Evolutionary conservation across 2,329 filamentous ascomycete genomes (phyloP), one percentile per base, ranked within the genome.

Genomic region (Phialophora macrospora): DNA sequence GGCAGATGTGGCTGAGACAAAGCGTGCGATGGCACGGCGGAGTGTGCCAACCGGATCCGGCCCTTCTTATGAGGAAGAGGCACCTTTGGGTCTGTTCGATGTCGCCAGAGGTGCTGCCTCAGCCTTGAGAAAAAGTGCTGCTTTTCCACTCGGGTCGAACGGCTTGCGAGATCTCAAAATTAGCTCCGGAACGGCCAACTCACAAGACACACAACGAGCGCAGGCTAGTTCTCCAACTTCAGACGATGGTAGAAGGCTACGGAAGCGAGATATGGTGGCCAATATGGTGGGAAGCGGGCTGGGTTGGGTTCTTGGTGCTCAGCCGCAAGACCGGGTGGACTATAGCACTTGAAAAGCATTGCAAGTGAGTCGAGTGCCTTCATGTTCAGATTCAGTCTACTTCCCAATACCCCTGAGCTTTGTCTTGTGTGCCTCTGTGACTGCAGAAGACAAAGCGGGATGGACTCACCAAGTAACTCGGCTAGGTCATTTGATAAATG

Each of bases 261-360:
- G 82, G 49, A 84, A 83, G 71, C 74, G 82, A 65, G 82, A 84
- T 74, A 76, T 88, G 77, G 85, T 89, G 55, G 86, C 86, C 65
- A 88, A 82, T 76, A 86, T 86, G 75, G 87, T 88, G 5, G 87
- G 84, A 12, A 86, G 85, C 2, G 85, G 85, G 6, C 74, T 89
- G 72, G 87, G 87, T 8, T 89, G 87, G 87, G 84, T 89, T 63
- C 74, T 89, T 62, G 87, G 87, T 74, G 80, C 80, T 61, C 79
- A 81, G 65, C 79, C 80, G 11, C 60, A 54, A 41, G 69, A 71
- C 28, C 63, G 69, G 24, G 24, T 56, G 52, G 64, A 62, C 41
- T 41, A 62, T 20, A 32, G 17, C 28, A n/a, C 55, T 20, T 41
- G 55, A 59, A 34, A 22, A 41, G 22, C 38, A 24, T 14, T 32